Conservation (phyloP, 78 protist species). For the Dictyostelium firmibasis region DNA sequence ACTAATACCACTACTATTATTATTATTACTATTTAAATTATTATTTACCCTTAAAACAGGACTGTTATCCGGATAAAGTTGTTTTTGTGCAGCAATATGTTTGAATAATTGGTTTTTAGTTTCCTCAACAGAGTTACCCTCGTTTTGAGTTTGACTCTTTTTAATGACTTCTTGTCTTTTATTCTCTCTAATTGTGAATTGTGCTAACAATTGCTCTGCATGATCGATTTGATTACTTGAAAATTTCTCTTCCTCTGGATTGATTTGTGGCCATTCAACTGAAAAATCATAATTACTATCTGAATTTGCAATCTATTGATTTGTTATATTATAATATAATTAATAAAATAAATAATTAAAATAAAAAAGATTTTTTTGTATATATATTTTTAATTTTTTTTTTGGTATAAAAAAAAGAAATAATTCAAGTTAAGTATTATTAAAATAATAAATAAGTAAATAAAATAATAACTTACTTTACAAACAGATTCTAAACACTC, state of each 20-base stretch:
- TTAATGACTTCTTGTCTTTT: conserved; percentile 71
- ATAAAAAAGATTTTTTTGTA: not conserved
- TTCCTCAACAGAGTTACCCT: conserved; percentile 29
- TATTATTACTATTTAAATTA: conserved; percentile 9
- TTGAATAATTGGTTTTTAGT: conserved; percentile 68
- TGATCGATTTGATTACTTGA: conserved; percentile 7
- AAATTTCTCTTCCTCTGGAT: not conserved
- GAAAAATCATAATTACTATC: conserved; percentile 35
- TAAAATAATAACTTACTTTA: conserved; percentile 33
- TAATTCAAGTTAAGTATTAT: no score
- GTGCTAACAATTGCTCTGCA: conserved; percentile 56
- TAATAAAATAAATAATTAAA: not conserved
- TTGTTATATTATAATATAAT: not conserved
- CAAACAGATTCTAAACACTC: conserved; percentile 71
- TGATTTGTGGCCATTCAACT: conserved; percentile 57
- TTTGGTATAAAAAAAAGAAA: not conserved
- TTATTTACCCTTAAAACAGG: conserved; percentile 3
- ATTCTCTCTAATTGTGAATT: conserved; percentile 58
- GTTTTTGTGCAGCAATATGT: conserved; percentile 72
- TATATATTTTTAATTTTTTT: not conserved
- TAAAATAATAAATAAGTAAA: not conserved
- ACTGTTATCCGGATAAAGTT: conserved; percentile 64
- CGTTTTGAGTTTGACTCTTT: conserved; percentile 26
- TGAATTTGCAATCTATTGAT: conserved; percentile 45
- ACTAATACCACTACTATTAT: not conserved